Conservation (phyloP, 108 stramenopile genomes). For the Nitzschia sp. region DNA sequence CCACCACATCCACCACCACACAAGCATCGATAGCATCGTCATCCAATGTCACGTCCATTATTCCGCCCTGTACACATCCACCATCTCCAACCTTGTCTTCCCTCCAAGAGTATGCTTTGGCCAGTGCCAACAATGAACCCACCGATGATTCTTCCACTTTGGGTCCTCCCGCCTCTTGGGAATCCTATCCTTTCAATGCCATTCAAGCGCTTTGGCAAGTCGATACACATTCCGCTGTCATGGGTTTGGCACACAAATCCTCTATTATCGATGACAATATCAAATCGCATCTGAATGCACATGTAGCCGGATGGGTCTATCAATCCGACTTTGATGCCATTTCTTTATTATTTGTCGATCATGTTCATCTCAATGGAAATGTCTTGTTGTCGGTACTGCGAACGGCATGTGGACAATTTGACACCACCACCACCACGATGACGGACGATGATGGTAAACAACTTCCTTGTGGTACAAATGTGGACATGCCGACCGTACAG, state of each 20-base stretch:
- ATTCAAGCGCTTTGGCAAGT: constrained; percentile 83
- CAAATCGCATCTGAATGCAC: constrained; percentile 57
- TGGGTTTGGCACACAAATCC: constrained; percentile 55
- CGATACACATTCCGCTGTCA: constrained; percentile 47
- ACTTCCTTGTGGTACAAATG: constrained; percentile 16
- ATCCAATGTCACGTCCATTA: constrained; percentile 19
- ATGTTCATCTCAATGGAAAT: constrained; percentile 72
- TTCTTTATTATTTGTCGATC: constrained; percentile 62
- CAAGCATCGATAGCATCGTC: constrained; percentile 11
- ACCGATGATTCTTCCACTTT: constrained; percentile 47
- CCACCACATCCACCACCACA: neutral
- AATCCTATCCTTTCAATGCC: constrained; percentile 65
- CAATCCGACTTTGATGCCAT: constrained; percentile 52
- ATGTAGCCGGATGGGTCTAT: constrained; percentile 59
- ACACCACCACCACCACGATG: neutral
- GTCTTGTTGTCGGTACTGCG: constrained; percentile 67
- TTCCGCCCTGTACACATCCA: constrained; percentile 31
- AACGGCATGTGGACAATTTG: constrained; percentile 67
- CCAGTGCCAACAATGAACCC: constrained; percentile 70
- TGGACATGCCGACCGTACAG: constrained; percentile 21
- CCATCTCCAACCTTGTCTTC: constrained; percentile 17
- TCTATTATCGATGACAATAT: constrained; percentile 69
- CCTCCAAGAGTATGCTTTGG: constrained; percentile 48
- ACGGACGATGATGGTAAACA: neutral
- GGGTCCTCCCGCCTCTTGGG: constrained; percentile 57